Evolutionary conservation across 768 basidiomycete species (phyloP).

Genomic region (Pleurotus ostreatus): DNA sequence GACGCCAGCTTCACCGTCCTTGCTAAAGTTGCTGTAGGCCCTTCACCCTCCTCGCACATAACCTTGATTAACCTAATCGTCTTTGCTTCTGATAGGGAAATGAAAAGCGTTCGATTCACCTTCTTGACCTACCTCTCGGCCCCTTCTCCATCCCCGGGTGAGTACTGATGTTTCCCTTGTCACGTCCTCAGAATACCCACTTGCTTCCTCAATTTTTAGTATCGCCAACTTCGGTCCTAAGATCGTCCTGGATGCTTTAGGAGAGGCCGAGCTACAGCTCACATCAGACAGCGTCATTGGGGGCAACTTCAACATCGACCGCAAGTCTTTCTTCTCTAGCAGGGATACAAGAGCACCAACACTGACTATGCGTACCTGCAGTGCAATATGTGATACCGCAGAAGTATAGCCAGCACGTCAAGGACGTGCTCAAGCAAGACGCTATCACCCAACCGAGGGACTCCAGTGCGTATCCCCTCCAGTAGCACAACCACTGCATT

Average conservation of each 20-base stretch:
- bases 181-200: background rate
- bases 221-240: background rate
- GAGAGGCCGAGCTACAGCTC: background rate
- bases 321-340: background rate
- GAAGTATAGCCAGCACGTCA: background rate
- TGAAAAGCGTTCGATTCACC: background rate
- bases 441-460: background rate
- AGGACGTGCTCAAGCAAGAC: background rate
- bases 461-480: background rate
- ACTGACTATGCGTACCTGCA: background rate
- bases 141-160: background rate
- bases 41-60: background rate
- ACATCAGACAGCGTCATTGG: background rate
- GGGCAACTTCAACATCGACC: background rate
- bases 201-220: background rate
- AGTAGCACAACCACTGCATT: background rate
- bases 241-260: background rate
- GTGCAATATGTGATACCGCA: slow-evolving; percentile 1
- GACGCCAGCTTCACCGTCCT: background rate
- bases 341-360: background rate
- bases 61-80: background rate
- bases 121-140: background rate
- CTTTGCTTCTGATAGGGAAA: background rate
- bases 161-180: background rate
- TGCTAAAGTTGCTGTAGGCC: background rate